A percentile compares a stretch with the other conserved stretches of the same genome.
These are phyloP conservation scores for Tilletia walkeri DNA, from an alignment of 1,284 basidiomycete genomes.

Conservation along the genomic window DNA sequence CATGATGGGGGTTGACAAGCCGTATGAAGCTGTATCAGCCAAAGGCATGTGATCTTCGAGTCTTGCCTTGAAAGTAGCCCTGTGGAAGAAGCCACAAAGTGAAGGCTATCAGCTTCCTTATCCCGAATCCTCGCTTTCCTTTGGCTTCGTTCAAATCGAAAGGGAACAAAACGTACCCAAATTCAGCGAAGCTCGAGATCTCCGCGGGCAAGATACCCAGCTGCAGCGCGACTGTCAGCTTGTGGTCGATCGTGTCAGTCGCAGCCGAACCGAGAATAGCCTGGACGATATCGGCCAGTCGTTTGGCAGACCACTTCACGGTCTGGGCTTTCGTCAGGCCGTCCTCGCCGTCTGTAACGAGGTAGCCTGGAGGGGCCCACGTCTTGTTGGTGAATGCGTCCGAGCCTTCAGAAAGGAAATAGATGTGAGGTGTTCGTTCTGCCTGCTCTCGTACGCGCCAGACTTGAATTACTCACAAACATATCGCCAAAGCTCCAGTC, in stretches of 20 bases:
- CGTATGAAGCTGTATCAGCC: background rate
- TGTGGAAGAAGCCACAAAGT: too few relatives aligned
- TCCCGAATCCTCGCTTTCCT: too few relatives aligned
- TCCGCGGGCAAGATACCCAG: slow-evolving; percentile 26
- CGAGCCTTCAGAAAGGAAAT: background rate
- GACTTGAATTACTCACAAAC: background rate
- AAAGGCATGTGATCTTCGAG: too few relatives aligned
- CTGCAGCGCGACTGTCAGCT: slow-evolving; percentile 16
- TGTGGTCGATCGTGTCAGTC: background rate
- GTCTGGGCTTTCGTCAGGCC: background rate
- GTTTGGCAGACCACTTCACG: slow-evolving; percentile 28
- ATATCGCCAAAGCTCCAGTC: slow-evolving; percentile 5
- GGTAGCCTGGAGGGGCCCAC: slow-evolving; percentile 7
- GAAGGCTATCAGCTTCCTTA: too few relatives aligned
- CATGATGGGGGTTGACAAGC: background rate
- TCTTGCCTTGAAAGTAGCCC: too few relatives aligned
- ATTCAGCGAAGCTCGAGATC: slow-evolving; percentile 21
- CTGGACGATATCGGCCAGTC: slow-evolving; percentile 36
- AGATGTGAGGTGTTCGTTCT: too few relatives aligned
- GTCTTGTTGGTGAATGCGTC: background rate
- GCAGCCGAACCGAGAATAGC: slow-evolving; percentile 30
- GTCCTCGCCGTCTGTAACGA: background rate
- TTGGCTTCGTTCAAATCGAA: too few relatives aligned
- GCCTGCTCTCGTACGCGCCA: too few relatives aligned
- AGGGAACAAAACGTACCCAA: slow-evolving; percentile 14